phyloP scores from a whole-genome alignment of 2,329 filamentous ascomycete species.

The Cyphellophora europaea region DNA sequence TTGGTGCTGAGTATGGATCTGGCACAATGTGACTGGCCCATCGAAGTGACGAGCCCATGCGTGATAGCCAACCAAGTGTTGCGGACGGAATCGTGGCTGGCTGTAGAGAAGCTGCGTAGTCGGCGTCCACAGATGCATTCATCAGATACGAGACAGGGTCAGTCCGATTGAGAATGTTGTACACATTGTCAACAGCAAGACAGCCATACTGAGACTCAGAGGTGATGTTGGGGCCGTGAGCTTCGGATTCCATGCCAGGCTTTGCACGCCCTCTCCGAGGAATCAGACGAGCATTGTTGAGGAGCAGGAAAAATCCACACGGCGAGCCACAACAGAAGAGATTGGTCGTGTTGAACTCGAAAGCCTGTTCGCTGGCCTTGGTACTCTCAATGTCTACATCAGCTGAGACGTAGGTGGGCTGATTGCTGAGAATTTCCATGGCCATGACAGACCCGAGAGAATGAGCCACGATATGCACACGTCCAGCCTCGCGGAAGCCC shows the following conservation, averaged over 20 bases:
- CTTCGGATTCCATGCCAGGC: constrained; percentile 58
- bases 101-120: constrained; percentile 68
- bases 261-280: constrained; percentile 71
- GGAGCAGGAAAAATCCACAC: constrained; percentile 81
- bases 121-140: constrained; percentile 78
- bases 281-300: constrained; percentile 61
- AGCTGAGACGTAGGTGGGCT: constrained; percentile 62
- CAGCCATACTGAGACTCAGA: constrained; percentile 80
- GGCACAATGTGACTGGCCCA: constrained; percentile 44
- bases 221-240: constrained; percentile 55
- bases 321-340: constrained; percentile 87
- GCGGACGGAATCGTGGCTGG: constrained; percentile 70
- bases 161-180: constrained; percentile 76
- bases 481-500: constrained; percentile 67
- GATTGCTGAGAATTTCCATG: constrained; percentile 78
- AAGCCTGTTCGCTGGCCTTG: constrained; percentile 45
- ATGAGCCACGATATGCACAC: constrained; percentile 87
- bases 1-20: constrained; percentile 44
- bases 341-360: constrained; percentile 87
- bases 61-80: constrained; percentile 54
- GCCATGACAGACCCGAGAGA: constrained; percentile 93
- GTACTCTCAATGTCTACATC: constrained; percentile 27
- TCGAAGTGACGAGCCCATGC: constrained; percentile 53
- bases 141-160: constrained; percentile 83
- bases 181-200: constrained; percentile 88